These are phyloP conservation scores for Alternaria triticina DNA, from an alignment of 2,329 filamentous ascomycete genomes.

Conservation along the genomic window DNA sequence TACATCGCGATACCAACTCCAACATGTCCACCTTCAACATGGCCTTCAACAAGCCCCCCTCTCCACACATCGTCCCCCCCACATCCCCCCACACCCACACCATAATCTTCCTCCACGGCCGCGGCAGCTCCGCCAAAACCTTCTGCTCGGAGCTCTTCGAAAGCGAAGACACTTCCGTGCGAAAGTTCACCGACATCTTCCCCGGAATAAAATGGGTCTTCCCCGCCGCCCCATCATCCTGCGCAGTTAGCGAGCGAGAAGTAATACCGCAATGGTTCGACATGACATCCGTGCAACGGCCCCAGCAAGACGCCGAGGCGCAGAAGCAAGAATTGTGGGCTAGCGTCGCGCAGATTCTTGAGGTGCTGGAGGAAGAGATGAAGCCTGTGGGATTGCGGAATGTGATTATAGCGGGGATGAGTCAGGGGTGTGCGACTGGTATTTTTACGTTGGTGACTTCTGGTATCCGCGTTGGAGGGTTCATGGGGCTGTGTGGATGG, in stretches of 20 bases:
- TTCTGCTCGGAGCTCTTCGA: slow-evolving; percentile 53
- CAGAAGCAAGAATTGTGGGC: slow-evolving; percentile 53
- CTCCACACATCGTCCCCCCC: slow-evolving; percentile 2
- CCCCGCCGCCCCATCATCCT: slow-evolving; percentile 49
- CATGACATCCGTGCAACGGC: slow-evolving; percentile 53
- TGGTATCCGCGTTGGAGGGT: slow-evolving; percentile 14
- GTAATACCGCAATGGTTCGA: slow-evolving; percentile 58
- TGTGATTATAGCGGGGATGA: slow-evolving; percentile 31
- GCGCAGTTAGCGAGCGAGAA: slow-evolving; percentile 30
- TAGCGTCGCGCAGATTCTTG: slow-evolving; percentile 46
- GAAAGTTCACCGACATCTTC: slow-evolving; percentile 50
- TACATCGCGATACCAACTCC: background rate
- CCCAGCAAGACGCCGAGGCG: slow-evolving; percentile 51
- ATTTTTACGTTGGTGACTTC: slow-evolving; percentile 13
- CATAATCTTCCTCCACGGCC: slow-evolving; percentile 57
- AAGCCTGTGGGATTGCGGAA: slow-evolving; percentile 4
- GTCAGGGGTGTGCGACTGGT: slow-evolving; percentile 31
- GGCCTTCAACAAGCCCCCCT: background rate
- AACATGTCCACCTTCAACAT: no score
- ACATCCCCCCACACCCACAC: slow-evolving; percentile 51
- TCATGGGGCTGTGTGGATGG: slow-evolving; percentile 33
- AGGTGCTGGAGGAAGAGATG: slow-evolving; percentile 23
- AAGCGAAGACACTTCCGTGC: slow-evolving; percentile 8
- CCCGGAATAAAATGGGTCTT: slow-evolving; percentile 55
- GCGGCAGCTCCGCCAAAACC: slow-evolving; percentile 48